Evolutionary conservation across 306 rosid species (phyloP), one percentile per base, ranked within the genome.

Genomic region (Dalbergia cochinchinensis): DNA sequence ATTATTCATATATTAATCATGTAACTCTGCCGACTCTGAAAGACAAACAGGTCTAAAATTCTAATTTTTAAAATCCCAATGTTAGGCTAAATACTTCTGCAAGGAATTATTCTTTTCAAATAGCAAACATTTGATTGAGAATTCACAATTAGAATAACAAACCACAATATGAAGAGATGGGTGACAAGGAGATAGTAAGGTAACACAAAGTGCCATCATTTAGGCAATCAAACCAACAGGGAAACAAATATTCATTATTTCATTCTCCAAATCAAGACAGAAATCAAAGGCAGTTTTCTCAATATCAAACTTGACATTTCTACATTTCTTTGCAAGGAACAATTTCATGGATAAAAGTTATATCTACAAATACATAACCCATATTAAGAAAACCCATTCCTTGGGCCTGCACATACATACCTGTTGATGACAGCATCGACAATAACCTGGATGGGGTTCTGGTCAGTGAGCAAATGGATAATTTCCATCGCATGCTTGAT

Each of bases 361-460:
- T 0, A 50, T 1, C 13, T 12, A 65, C 10, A 58, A 33, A 22
- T 8, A 19, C 13, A 26, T 0, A 58, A 67, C 7, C 13, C 37
- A 13, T 0, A 19, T 39, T 0, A 0, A 7, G 15, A 41, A 11
- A 57, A 14, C 1, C 0, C 4, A 0, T 2, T 45, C 6, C 0
- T 3, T 5, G 22, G 3, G 2, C 5, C 7, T 10, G 11, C 5
- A 0, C 39, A 66, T 77, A 0, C 39, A 71, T 77, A 90, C 93
- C 93, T 90, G 83, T 90, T 90, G 44, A 90, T 37, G 4, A 90
- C 88, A 11, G 93, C 93, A 71, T 90, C 93, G 6, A 87, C 87
- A 4, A 90, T 87, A 34, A 90, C 90, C 71, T 90, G 93, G 68
- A 90, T 80, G 4, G 93, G 93, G 41, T 90, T 87, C 76, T 8